Evolutionary conservation across 495 filamentous ascomycete genomes (phyloP).

Genomic region (Aspergillus cavernicola): DNA sequence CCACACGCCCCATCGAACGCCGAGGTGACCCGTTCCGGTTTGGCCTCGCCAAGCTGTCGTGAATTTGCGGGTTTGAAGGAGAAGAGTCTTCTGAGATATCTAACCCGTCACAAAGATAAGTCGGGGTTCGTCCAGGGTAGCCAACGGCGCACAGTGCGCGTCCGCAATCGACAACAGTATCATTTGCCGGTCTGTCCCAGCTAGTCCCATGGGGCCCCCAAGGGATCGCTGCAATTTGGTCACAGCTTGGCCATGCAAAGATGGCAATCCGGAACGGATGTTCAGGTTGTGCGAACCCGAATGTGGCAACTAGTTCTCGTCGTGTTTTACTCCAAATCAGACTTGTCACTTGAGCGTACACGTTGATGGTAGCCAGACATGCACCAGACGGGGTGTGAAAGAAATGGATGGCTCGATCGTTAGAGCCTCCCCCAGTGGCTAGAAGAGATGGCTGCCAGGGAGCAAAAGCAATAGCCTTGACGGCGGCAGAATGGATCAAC

Average conservation of each 20-base stretch:
- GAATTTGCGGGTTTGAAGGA: not conserved
- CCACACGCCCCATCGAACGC: slow-evolving; percentile 3
- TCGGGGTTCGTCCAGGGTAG: slow-evolving; percentile 39
- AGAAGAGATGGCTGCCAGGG: slow-evolving; percentile 87
- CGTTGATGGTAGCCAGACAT: slow-evolving; percentile 84
- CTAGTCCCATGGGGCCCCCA: slow-evolving; percentile 81
- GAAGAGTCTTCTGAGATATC: slow-evolving; percentile 15
- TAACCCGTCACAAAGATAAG: slow-evolving; percentile 7
- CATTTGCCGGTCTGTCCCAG: slow-evolving; percentile 53
- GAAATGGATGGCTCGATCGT: slow-evolving; percentile 95
- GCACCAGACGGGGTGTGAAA: slow-evolving; percentile 84
- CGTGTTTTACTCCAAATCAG: slow-evolving; percentile 86
- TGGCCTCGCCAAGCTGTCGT: not conserved
- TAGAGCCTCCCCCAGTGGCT: slow-evolving; percentile 88
- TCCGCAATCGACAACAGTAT: slow-evolving; percentile 27
- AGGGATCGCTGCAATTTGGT: slow-evolving; percentile 81
- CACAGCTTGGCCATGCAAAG: slow-evolving; percentile 92
- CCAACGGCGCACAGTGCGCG: slow-evolving; percentile 47
- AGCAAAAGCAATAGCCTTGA: slow-evolving; percentile 97
- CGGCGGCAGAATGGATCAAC: slow-evolving; percentile 78
- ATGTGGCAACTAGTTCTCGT: slow-evolving; percentile 86
- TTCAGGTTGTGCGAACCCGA: slow-evolving; percentile 93
- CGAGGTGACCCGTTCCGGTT: not conserved
- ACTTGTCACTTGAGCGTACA: slow-evolving; percentile 88
- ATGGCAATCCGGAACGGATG: slow-evolving; percentile 89